Conservation (phyloP, 2,329 filamentous ascomycete species). For the Penicillium sp. region DNA sequence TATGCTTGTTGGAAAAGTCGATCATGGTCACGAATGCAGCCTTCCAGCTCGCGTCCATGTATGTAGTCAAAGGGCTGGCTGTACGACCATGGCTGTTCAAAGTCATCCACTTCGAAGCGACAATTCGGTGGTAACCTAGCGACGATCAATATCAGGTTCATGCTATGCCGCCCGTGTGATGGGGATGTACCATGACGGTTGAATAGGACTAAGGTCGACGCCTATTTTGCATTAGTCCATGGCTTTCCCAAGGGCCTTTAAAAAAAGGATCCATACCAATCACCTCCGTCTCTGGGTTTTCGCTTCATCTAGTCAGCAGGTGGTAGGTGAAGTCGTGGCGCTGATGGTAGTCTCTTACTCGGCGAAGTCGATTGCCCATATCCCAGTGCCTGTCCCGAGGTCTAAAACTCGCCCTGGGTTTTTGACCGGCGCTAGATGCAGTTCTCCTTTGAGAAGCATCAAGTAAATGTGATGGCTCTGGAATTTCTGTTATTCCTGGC, state of each 20-base stretch:
- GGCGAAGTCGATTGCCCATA: slow-evolving; percentile 40
- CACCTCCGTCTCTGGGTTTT: slow-evolving; percentile 29
- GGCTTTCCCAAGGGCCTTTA: neutral
- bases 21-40: slow-evolving; percentile 29
- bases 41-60: slow-evolving; percentile 33
- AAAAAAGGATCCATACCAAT: slow-evolving; percentile 24
- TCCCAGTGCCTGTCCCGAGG: slow-evolving; percentile 38
- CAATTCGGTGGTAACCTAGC: slow-evolving; percentile 35
- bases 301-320: slow-evolving; percentile 16
- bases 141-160: slow-evolving; percentile 2
- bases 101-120: slow-evolving; percentile 35
- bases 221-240: slow-evolving; percentile 17
- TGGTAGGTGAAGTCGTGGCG: neutral
- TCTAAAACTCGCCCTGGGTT: slow-evolving; percentile 32
- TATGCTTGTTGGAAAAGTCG: slow-evolving; percentile 27
- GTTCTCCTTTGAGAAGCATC: slow-evolving; percentile 32
- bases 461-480: slow-evolving; percentile 37
- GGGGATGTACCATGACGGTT: slow-evolving; percentile 28
- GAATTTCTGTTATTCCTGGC: neutral
- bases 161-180: neutral
- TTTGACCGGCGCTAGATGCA: slow-evolving; percentile 28
- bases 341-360: slow-evolving; percentile 27
- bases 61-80: slow-evolving; percentile 32
- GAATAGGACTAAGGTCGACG: slow-evolving; percentile 34
- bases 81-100: slow-evolving; percentile 31